Evolutionary conservation across 2,329 filamentous ascomycete species (phyloP), one percentile per base, ranked within the genome.

Genomic region (Ophiostoma tasmaniense): DNA sequence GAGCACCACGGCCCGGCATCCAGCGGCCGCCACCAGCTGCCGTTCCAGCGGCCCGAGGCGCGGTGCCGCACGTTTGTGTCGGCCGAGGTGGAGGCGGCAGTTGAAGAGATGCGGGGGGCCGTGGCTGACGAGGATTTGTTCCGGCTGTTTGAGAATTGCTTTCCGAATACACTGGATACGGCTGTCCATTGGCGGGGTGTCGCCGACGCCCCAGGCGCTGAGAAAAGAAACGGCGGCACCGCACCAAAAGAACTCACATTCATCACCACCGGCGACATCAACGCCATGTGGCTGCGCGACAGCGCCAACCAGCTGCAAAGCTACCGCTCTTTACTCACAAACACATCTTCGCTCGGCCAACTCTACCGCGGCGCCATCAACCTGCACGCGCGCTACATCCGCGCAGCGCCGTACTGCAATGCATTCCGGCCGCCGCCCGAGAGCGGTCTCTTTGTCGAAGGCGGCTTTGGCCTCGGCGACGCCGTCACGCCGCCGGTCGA

Each of bases 261-360:
- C 75, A 87, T 93, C 71, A 90, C 68, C 8, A 73, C 72, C 45
- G 72, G 72, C 42, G 72, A 73, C 67, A 73, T 73, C 68, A 68
- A 71, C 14, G 91, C 91, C 0, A 91, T 93, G 78, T 94, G 91
- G 91, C 80, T 94, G 69, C 85, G 91, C 65, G 90, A 94, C 77
- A 92, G 89, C 8, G 83, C 86, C 22, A 89, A 89, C 75, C 87
- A 89, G 75, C 82, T 89, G 78, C 85, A 88, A 72, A 86, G 84
- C 68, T 90, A 89, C 73, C 79, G 85, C 33, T 81, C 83, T 3
- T 75, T 89, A 3, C 76, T 89, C 25, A n/a, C n/a, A 11, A 55
- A 25, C 3, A 25, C 3, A 3, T 22, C 50, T 0, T 10, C n/a
- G 0, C n/a, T 89, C 20, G 87, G 87, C n/a, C 85, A 84, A 37